Percentiles rank a stretch among this genome's conserved stretches.
These are phyloP conservation scores for Ceratobasidium sp. DNA, from an alignment of 1,284 basidiomycete species.

Conservation along the genomic window DNA sequence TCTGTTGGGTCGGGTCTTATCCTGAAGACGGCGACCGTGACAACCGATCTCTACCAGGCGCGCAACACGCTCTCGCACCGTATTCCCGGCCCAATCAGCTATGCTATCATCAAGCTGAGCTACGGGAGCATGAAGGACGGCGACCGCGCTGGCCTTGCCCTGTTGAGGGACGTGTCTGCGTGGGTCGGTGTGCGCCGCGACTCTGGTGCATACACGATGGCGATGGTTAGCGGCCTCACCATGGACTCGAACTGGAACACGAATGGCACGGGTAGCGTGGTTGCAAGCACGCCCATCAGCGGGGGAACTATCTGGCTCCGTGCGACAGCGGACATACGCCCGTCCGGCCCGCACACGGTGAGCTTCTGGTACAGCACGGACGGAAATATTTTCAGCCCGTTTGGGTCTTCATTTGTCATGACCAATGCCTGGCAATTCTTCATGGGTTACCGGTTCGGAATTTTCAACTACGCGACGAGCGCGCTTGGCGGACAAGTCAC, in stretches of 20 bases:
- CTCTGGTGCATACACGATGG: conserved; percentile 43
- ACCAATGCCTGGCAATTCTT: conserved; percentile 48
- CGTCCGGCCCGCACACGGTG: conserved; percentile 29
- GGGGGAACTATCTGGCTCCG: conserved; percentile 48
- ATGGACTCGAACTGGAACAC: conserved; percentile 47
- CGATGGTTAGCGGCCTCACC: conserved; percentile 47
- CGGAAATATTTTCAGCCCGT: conserved; percentile 35
- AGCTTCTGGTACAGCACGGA: conserved; percentile 44
- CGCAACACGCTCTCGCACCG: conserved; percentile 50
- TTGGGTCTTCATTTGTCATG: conserved; percentile 45
- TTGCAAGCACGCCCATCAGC: conserved; percentile 45
- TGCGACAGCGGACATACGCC: conserved; percentile 46
- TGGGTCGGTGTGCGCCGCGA: conserved; percentile 48
- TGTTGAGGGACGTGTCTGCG: conserved; percentile 48
- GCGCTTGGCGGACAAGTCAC: conserved; percentile 47
- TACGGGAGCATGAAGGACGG: conserved; percentile 47
- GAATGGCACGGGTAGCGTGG: conserved; percentile 46
- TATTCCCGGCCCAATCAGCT: conserved; percentile 48
- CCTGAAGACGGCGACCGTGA: conserved; percentile 48
- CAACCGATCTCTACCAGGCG: conserved; percentile 48
- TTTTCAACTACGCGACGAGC: conserved; percentile 50
- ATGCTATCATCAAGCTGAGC: conserved; percentile 48
- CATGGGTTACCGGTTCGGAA: conserved; percentile 49
- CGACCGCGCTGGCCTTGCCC: conserved; percentile 48
- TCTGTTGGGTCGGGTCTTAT: conserved; percentile 47